phyloP scores from a whole-genome alignment of 176 grass and related monocot species.

The Cenchrus fungigraminus region DNA sequence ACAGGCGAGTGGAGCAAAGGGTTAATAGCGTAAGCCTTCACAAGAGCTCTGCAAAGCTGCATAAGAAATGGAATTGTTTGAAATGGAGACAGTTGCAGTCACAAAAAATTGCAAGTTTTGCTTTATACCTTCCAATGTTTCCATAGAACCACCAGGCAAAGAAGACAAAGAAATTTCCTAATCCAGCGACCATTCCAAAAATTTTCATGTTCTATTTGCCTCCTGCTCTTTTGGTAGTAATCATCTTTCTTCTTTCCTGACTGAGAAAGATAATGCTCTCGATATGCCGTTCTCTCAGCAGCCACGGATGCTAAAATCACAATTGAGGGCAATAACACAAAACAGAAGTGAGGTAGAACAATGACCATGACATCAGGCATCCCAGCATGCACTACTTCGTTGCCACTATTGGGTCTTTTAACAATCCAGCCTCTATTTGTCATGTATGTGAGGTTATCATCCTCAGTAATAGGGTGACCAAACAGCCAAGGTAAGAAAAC shows the following conservation, averaged over 20 bases:
- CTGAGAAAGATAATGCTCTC: conserved; percentile 68
- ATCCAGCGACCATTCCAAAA: conserved; percentile 71
- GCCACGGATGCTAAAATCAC: conserved; percentile 74
- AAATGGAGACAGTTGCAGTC: neutral
- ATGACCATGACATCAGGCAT: conserved; percentile 93
- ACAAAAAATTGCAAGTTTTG: conserved; percentile 4
- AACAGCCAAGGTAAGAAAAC: conserved; percentile 83
- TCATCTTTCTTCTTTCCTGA: conserved; percentile 97
- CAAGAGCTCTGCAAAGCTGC: conserved; percentile 87
- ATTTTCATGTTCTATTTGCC: conserved; percentile 30
- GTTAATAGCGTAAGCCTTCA: conserved; percentile 91
- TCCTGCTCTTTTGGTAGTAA: conserved; percentile 61
- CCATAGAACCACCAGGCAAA: conserved; percentile 67
- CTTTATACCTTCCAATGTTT: conserved; percentile 82
- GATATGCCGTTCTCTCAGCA: conserved; percentile 68
- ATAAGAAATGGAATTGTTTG: conserved; percentile 18
- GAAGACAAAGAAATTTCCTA: conserved; percentile 72
- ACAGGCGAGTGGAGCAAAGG: conserved; percentile 74
- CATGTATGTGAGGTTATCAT: conserved; percentile 62
- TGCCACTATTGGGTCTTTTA: conserved; percentile 38
- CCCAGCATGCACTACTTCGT: conserved; percentile 46
- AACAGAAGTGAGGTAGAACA: conserved; percentile 84
- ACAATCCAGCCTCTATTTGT: conserved; percentile 79
- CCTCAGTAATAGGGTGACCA: conserved; percentile 77
- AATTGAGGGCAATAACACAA: conserved; percentile 73